These are phyloP conservation scores for Malassezia caprae DNA, from an alignment of 1,284 basidiomycete genomes.

Conservation along the genomic window DNA sequence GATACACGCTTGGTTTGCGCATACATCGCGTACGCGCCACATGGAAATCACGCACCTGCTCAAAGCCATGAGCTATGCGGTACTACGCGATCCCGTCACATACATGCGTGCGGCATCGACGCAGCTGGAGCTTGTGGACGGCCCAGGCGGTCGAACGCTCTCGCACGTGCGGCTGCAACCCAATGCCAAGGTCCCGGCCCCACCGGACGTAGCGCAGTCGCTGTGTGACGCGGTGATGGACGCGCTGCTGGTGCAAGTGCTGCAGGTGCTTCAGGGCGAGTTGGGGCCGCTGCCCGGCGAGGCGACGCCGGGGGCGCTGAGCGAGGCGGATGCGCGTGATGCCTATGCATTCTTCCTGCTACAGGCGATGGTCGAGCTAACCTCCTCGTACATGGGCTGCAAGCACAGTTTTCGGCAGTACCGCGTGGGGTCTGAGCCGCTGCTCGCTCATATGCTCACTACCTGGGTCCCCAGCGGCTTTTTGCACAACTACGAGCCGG, in stretches of 20 bases:
- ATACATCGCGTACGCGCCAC: constrained; percentile 4
- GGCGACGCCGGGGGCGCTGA: not conserved
- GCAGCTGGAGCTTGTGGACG: constrained; percentile 36
- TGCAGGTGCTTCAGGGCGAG: constrained; percentile 56
- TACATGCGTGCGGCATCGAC: constrained; percentile 60
- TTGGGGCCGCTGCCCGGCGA: not conserved
- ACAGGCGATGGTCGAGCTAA: constrained; percentile 79
- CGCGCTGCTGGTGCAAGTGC: constrained; percentile 52
- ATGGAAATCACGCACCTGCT: constrained; percentile 8
- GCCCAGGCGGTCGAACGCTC: constrained; percentile 4
- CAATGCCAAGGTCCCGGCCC: not conserved
- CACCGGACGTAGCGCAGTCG: constrained; percentile 4
- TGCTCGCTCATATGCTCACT: constrained; percentile 36
- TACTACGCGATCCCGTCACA: constrained; percentile 64
- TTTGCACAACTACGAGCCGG: constrained; percentile 29
- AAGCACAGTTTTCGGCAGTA: constrained; percentile 77
- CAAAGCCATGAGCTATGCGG: constrained; percentile 6
- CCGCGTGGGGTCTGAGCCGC: constrained; percentile 49
- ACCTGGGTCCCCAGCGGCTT: constrained; percentile 46
- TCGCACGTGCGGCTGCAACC: constrained; percentile 18
- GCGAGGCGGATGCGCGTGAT: constrained; percentile 42
- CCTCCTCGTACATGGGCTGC: constrained; percentile 85
- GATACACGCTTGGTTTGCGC: constrained; percentile 51
- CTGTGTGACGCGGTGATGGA: constrained; percentile 58
- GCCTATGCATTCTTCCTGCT: constrained; percentile 77